phyloP scores from a whole-genome alignment of 768 basidiomycete species.

The Leccinum pellstonianum region DNA sequence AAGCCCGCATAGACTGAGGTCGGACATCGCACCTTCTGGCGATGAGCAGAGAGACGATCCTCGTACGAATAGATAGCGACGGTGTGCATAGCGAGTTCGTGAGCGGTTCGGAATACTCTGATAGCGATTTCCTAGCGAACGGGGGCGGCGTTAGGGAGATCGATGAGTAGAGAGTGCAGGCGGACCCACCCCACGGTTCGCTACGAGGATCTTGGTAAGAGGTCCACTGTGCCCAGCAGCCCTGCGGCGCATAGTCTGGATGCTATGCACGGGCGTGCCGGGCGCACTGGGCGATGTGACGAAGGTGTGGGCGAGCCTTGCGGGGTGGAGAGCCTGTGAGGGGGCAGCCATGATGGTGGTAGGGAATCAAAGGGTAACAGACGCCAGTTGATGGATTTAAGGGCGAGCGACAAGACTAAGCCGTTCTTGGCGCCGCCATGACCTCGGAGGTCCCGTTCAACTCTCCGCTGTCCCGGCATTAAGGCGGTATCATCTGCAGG shows the following conservation, averaged over 20 bases:
- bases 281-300: slow-evolving; percentile 73
- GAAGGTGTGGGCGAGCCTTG: slow-evolving; percentile 71
- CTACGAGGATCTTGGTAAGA: slow-evolving; percentile 88
- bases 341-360: slow-evolving; percentile 28
- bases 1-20: slow-evolving; percentile 29
- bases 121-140: slow-evolving; percentile 90
- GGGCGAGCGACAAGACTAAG: background rate
- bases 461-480: slow-evolving; percentile 26
- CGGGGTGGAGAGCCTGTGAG: slow-evolving; percentile 57
- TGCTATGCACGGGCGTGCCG: slow-evolving; percentile 85
- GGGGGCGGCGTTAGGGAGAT: slow-evolving; percentile 3
- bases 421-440: slow-evolving; percentile 5
- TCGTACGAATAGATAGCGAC: slow-evolving; percentile 98
- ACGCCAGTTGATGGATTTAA: slow-evolving; percentile 7
- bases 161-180: slow-evolving; percentile 7
- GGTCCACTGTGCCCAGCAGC: slow-evolving; percentile 89
- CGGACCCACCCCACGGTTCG: slow-evolving; percentile 79
- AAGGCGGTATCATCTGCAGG: slow-evolving; percentile 25
- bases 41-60: slow-evolving; percentile 94
- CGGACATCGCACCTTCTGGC: slow-evolving; percentile 79
- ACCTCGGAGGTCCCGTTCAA: too few species aligned
- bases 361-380: slow-evolving; percentile 12
- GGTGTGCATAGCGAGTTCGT: slow-evolving; percentile 98
- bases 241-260: slow-evolving; percentile 88
- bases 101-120: slow-evolving; percentile 96